Evolutionary conservation across 2,329 filamentous ascomycete genomes (phyloP), one percentile per base, ranked within the genome.

Genomic region (Cryphonectria parasitica): DNA sequence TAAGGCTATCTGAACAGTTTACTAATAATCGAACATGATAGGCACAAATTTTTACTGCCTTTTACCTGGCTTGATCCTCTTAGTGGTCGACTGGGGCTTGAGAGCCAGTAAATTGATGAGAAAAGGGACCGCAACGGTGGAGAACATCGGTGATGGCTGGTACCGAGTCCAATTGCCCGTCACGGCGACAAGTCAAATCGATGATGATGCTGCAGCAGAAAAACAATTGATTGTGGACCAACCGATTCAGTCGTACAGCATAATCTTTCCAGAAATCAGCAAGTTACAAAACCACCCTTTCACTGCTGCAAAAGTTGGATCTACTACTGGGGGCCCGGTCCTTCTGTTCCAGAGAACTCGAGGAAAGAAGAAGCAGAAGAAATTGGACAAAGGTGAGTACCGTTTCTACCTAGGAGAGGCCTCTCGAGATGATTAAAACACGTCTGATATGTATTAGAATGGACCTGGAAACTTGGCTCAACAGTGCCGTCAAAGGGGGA

Each of bases 11-110:
- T 8, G 5, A 6, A 2, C n/a, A 56, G 36, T 13, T 17, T 58
- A 19, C 54, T 58, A 15, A 58, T 15, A 6, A 19, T 8, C 15
- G 2, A 19, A 3, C 25, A 8, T 58, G 15, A 34, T 19, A 58
- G 54, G 54, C 67, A 73, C 72, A 2, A 67, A 74, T 62, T 74
- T 74, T 45, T 74, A 74, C 28, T 68, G 72, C 17, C 70, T 74
- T 4, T 25, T 74, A 1, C 73, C 72, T 2, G 72, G 73, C 2
- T 63, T 74, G 3, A 31, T 70, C 1, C 49, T 74, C 0, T 69
- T 70, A 68, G 13, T 72, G 11, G 52, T 56, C 1, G 73, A 74
- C 13, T 73, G 72, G 71, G 15, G 11, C 11, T 72, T 34, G 43
- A 11, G 64, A 31, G 28, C 64, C 64, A 31, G 60, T 64, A 58